Percentiles rank a stretch among this genome's conserved stretches.
Evolutionary conservation across 1,139 yeast genomes (phyloP).

Genomic region (Hyphopichia pseudoburtonii): DNA sequence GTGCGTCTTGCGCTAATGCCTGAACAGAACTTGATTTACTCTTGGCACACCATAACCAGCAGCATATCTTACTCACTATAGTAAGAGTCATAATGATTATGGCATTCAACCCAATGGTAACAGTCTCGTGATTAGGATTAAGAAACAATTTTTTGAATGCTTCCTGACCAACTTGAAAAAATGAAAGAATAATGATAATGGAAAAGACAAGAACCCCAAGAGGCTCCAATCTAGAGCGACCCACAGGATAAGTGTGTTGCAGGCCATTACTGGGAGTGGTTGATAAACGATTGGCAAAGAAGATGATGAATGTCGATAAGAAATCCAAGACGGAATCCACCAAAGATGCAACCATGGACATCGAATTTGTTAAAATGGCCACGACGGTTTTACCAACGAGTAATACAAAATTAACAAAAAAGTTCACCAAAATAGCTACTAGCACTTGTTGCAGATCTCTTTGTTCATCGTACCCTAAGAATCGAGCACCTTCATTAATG

Average conservation of each 20-base stretch:
- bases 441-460: conserved; percentile 46
- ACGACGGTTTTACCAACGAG: conserved; percentile 63
- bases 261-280: conserved; percentile 54
- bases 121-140: conserved; percentile 34
- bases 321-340: conserved; percentile 77
- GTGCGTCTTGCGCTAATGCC: conserved; percentile 81
- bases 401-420: conserved; percentile 58
- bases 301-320: conserved; percentile 72
- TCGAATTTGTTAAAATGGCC: conserved; percentile 63
- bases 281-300: conserved; percentile 59
- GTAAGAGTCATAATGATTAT: conserved; percentile 62
- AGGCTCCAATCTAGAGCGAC: conserved; percentile 73
- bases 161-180: conserved; percentile 71
- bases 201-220: conserved; percentile 76
- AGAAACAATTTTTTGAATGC: conserved; percentile 42
- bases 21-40: conserved; percentile 68
- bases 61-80: conserved; percentile 56
- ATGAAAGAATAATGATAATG: conserved; percentile 67
- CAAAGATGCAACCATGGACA: conserved; percentile 75
- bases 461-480: conserved; percentile 49
- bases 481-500: conserved; percentile 54
- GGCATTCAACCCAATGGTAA: conserved; percentile 54
- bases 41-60: conserved; percentile 66
- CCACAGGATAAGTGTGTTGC: conserved; percentile 59
- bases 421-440: conserved; percentile 65